Percentiles rank a stretch among this genome's conserved stretches.
These are phyloP conservation scores for Strobilomyces echinocephalus DNA, from an alignment of 768 basidiomycete species.

Conservation along the genomic window DNA sequence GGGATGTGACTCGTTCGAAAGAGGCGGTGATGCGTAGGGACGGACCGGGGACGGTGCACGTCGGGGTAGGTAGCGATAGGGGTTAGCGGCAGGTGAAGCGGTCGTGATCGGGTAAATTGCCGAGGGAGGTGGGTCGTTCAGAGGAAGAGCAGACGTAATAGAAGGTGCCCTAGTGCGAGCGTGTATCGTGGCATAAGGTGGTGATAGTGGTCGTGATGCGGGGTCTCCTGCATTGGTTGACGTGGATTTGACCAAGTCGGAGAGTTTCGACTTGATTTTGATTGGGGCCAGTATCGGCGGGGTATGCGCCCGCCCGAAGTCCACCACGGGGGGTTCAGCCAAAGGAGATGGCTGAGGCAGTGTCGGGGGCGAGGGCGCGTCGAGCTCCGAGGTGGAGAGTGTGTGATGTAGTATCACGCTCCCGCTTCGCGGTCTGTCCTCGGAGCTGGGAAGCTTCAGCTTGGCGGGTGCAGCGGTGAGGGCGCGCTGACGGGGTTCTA, in stretches of 20 bases:
- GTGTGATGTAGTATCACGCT: slow-evolving; percentile 26
- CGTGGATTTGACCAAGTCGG: slow-evolving; percentile 39
- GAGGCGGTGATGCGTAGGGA: slow-evolving; percentile 23
- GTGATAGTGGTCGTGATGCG: slow-evolving; percentile 37
- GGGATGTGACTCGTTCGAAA: slow-evolving; percentile 22
- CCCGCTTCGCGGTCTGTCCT: slow-evolving; percentile 31
- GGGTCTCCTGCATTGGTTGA: slow-evolving; percentile 20
- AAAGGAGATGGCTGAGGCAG: slow-evolving; percentile 15
- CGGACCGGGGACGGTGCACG: slow-evolving; percentile 33
- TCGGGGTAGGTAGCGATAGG: slow-evolving; percentile 46
- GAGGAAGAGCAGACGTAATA: slow-evolving; percentile 25
- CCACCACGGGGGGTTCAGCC: slow-evolving; percentile 10
- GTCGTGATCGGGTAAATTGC: slow-evolving; percentile 56
- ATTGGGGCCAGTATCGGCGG: slow-evolving; percentile 22
- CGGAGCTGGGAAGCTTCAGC: slow-evolving; percentile 27
- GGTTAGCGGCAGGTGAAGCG: slow-evolving; percentile 50
- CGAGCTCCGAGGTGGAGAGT: slow-evolving; percentile 22
- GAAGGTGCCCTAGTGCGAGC: slow-evolving; percentile 27
- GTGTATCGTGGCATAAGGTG: slow-evolving; percentile 29
- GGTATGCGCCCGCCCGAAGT: slow-evolving; percentile 11
- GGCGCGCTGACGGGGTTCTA: slow-evolving; percentile 31
- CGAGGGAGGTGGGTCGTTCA: slow-evolving; percentile 25
- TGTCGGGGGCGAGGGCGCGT: slow-evolving; percentile 11
- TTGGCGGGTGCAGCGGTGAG: slow-evolving; percentile 22
- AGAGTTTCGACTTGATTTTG: slow-evolving; percentile 61